Base-by-base conservation (phyloP, 2,329 filamentous ascomycete species). In the Neonectria hederae region DNA sequence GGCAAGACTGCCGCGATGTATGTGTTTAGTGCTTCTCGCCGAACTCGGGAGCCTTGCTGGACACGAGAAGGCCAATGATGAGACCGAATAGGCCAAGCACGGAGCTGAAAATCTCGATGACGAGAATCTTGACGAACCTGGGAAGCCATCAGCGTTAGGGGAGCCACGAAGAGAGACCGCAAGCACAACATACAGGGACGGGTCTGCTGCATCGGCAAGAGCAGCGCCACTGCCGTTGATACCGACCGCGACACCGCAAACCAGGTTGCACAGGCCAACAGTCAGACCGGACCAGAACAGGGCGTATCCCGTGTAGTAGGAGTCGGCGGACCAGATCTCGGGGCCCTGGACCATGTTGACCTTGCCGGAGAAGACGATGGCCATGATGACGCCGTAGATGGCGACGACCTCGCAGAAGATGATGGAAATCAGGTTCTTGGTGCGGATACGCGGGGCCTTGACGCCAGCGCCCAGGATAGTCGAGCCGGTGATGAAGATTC, bases 401-500 rank as follows among this genome's bases (percentile, higher is more conserved):
- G 96, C 96, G 76, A 99, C 96, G 77, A 99, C 96, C 83, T 99
- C 96, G 85, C 96, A 99, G 84, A 99, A 99, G 83, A 99, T 98
- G 81, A 99, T 99, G 75, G 95, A 98, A 79, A 99, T 98, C 77
- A 99, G 83, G 86, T 99, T 99, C 90, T 99, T 99, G 69, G 96
- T 99, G 79, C 96, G 93, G 82, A 99, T 99, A 75, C 96, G 92
- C 40, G 97, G 97, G 49, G 96, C 95, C 81, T 92, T 95, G 77
- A 99, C 96, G 84, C 96, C 96, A 74, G 93, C 96, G 76, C 97
- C 97, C 71, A 99, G 88, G 79, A 99, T 99, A 63, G 96, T 97
- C 63, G 94, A 97, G 74, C 97, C 97, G 35, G 96, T 99, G 73
- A 98, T 96, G 83, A 99, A 96, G 80, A 99, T 99, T 75, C 97